Conservation (phyloP, 1,284 basidiomycete genomes). For the Waitea zeae region DNA sequence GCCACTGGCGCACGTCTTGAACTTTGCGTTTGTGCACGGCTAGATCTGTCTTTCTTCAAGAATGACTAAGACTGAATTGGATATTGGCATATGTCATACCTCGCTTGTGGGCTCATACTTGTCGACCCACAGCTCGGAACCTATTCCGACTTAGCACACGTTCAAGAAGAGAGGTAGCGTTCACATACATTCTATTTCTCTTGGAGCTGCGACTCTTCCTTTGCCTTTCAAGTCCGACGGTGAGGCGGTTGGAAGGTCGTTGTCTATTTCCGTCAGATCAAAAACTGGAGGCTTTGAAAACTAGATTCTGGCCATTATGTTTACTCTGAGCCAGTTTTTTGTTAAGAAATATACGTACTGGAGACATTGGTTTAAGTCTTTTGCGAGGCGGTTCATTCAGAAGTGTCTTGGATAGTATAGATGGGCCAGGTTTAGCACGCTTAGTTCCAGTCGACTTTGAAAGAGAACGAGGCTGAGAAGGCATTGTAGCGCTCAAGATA, state of each 20-base stretch:
- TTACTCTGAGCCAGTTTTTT: neutral
- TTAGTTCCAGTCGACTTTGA: no score
- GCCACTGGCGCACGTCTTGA: slow-evolving; percentile 72
- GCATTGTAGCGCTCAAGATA: no score
- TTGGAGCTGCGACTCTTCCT: neutral
- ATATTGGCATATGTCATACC: slow-evolving; percentile 21
- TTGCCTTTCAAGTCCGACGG: no score
- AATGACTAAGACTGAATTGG: slow-evolving; percentile 1
- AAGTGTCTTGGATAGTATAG: neutral
- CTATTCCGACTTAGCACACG: slow-evolving; percentile 10
- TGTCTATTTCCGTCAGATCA: neutral
- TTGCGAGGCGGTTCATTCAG: neutral
- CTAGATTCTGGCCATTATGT: neutral
- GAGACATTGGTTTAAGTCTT: slow-evolving; percentile 8
- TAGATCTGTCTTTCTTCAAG: slow-evolving; percentile 42
- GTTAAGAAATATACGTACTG: slow-evolving; percentile 9
- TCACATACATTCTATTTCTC: neutral
- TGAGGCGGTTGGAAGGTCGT: neutral
- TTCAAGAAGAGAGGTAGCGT: slow-evolving; percentile 1
- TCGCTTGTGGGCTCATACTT: slow-evolving; percentile 50
- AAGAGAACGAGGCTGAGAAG: no score
- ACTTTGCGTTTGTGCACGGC: slow-evolving; percentile 85
- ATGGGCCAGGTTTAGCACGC: no score
- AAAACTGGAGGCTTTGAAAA: neutral
- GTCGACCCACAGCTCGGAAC: slow-evolving; percentile 60